Base-by-base conservation (phyloP, 495 filamentous ascomycete genomes). In the Achaetomiella virescens region DNA sequence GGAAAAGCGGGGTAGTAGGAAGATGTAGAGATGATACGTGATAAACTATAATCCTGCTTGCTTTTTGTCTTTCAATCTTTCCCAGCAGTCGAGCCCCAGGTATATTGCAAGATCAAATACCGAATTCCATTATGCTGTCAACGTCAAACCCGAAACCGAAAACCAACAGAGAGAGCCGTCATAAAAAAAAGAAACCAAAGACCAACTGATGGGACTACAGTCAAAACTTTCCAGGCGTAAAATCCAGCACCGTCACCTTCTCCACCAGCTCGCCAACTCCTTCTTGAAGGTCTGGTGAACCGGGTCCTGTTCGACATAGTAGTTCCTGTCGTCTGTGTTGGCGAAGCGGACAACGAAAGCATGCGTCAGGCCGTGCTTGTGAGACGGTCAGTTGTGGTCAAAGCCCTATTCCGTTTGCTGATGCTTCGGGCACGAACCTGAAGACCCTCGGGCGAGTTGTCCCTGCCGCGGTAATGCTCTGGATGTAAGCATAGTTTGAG, bases 301-400 rank as follows among this genome's bases (percentile, higher is more conserved):
- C 4, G 74, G 75, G 57, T 85, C 83, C 3, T 74, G 48, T 17
- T 71, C 52, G 20, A 78, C 55, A 58, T 83, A 85, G 64, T 81
- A 85, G 17, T 79, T 64, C 18, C 80, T 70, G 57, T 86, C 83
- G 46, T 78, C 74, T 10, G 64, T 57, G 44, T 65, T 82, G 12
- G 76, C 77, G 55, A 89, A 88, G 52, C 85, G 77, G 14, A 78
- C 66, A 0, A 88, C 73, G 54, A 88, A 88, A 1, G 67, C 81
- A 59, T 90, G 83, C 2, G 78, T 78, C 35, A 78, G 72, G 0
- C 73, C 79, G 20, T 68, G 46, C 29, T 64, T 78, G n/a, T 85
- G 46, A 44, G 51, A 50, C 57, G 60, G 42, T 43, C 9, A 31
- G 21, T 45, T 35, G 14, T 15, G 2, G n/a, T n/a, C n/a, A n/a